Base-by-base conservation (phyloP, 2,329 filamentous ascomycete species). In the Calonectria pseudoreteaudii region DNA sequence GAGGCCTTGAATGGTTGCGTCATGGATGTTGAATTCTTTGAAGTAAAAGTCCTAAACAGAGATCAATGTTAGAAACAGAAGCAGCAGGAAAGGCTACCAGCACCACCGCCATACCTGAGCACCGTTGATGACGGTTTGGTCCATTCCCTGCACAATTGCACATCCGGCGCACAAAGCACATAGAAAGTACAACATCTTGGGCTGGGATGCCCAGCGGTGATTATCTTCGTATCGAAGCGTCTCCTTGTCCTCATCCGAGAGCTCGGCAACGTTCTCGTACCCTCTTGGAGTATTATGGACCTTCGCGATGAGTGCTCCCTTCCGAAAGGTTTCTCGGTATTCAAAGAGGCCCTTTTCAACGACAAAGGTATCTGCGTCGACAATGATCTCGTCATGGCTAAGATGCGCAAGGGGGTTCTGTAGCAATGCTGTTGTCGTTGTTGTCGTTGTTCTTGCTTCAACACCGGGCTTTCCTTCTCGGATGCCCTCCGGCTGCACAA, bases 121-220 rank as follows among this genome's bases (percentile, higher is more conserved):
- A 52, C 90, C 90, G 76, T 91, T 92, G 73, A 86, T 85, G 64
- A 90, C 91, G 3, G 91, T 92, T 82, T 92, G 90, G 76, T 93
- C 91, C 91, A 91, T 93, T 26, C 91, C 91, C 67, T 88, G 87
- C 0, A 90, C 88, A 28, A 90, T 88, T 14, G 90, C 90, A 67
- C 79, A 80, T 85, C 89, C 73, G 88, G 85, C 62, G 78, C 89
- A 91, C 53, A 89, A 83, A 16, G 86, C 83, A 73, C 92, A 90
- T 2, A 90, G 81, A 58, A 82, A 80, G 68, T 84, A 82, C 31
- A 85, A 79, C 78, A 81, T 84, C 76, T 78, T 84, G 0, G 90
- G 88, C 28, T 89, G 88, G 74, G 77, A 53, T 9, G 84, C 85
- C 87, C 90, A 92, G 71, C 90, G 90, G 82, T 92, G 89, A 85